phyloP scores from a whole-genome alignment of 805 yeast species.

The Kazachstania bromeliacearum region DNA sequence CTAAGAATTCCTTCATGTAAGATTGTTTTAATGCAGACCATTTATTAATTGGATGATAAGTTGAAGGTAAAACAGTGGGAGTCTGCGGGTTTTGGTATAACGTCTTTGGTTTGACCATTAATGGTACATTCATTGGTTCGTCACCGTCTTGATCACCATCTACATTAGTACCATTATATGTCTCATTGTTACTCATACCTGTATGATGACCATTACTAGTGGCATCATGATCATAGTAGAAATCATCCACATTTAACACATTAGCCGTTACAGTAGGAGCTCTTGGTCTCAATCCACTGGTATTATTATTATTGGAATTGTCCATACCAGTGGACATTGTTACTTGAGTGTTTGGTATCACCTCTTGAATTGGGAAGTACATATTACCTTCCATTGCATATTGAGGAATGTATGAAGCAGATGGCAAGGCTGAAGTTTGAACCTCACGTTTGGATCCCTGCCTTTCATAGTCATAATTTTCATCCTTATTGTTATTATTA shows the following conservation, averaged over 20 bases:
- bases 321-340: slow-evolving; percentile 6
- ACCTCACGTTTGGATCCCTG: slow-evolving; percentile 9
- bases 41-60: slow-evolving; percentile 29
- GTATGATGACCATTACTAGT: slow-evolving; percentile 4
- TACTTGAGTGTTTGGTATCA: slow-evolving; percentile 25
- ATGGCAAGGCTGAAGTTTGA: slow-evolving; percentile 6
- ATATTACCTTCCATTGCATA: slow-evolving; percentile 11
- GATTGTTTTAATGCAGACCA: slow-evolving; percentile 31
- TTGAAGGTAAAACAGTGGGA: slow-evolving; percentile 30
- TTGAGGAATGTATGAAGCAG: slow-evolving; percentile 23
- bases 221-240: slow-evolving; percentile 6
- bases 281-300: slow-evolving; percentile 11
- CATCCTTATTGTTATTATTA: slow-evolving; percentile 2
- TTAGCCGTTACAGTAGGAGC: slow-evolving; percentile 19
- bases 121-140: slow-evolving; percentile 15
- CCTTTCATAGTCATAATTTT: slow-evolving; percentile 16
- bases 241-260: slow-evolving; percentile 13
- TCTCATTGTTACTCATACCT: not conserved
- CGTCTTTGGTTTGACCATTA: slow-evolving; percentile 31
- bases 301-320: not conserved
- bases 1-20: slow-evolving; percentile 37
- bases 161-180: not conserved
- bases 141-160: slow-evolving; percentile 6
- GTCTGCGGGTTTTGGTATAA: slow-evolving; percentile 31
- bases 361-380: slow-evolving; percentile 25